Base-by-base conservation (phyloP, 768 basidiomycete genomes). In the Suillus bovinus region DNA sequence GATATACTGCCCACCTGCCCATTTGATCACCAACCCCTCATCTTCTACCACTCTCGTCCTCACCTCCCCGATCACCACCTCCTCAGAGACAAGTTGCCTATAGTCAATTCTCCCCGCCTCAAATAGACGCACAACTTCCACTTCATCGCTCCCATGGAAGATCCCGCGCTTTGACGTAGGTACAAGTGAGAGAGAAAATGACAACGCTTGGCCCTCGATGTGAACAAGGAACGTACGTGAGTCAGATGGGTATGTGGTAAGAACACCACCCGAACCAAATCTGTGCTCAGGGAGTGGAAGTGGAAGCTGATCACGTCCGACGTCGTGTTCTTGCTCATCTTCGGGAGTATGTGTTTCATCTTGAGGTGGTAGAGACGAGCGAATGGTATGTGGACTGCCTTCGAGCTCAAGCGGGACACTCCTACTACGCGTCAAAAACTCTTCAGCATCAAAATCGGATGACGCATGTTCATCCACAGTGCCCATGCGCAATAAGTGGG, bases 121-220 rank as follows among this genome's bases (percentile, higher is more conserved):
- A 70, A 96, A 93, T 0, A 78, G 50, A 58, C 79, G 72, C 2
- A 81, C 79, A 11, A 84, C 82, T 59, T 88, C 86, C 6, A 84
- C 76, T 53, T 85, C 83, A 64, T 84, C 82, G 59, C 66, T 64
- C 36, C 72, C 68, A 65, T 71, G 58, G 61, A 81, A 72, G 22
- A 71, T 53, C 9, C 73, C 68, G 1, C 55, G 66, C 5, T 42
- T 68, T 7, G 61, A 58, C 3, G 70, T 69, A 3, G 78, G 76
- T 22, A 89, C 81, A 46, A 93, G 65, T 66, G 92, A 89, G 63
- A 96, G 74, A 72, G 95, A 88, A 66, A 94, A 94, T n/a, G 79
- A 78, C 24, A 89, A 79, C 55, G 77, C 77, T 60, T 78, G 78
- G 3, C 81, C 84, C 39, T 89, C 87, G 49, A 90, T 84, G 31